These are phyloP conservation scores for Gomphus bonarii DNA, from an alignment of 1,284 basidiomycete genomes.

Conservation along the genomic window DNA sequence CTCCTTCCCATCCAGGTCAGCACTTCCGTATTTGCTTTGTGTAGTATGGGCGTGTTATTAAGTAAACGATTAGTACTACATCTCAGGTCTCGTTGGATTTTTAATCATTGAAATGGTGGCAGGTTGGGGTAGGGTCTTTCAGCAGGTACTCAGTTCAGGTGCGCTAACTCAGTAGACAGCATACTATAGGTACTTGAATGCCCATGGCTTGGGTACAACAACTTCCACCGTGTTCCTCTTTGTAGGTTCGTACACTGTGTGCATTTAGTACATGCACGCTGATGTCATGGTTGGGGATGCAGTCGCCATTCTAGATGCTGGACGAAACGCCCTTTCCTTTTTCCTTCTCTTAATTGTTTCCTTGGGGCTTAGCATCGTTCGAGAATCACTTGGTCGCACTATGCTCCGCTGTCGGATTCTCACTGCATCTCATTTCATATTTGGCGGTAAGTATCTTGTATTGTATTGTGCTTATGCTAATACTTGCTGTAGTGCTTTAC, in stretches of 20 bases:
- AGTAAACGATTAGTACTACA: slow-evolving; percentile 62
- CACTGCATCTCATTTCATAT: slow-evolving; percentile 81
- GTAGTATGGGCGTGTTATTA: background rate
- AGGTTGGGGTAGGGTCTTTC: slow-evolving; percentile 53
- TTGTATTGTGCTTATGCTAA: slow-evolving; percentile 14
- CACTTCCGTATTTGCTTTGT: slow-evolving; percentile 4
- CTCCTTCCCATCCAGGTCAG: slow-evolving; percentile 76
- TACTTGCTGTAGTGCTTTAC: slow-evolving; percentile 57
- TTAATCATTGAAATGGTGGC: slow-evolving; percentile 91
- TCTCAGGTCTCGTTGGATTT: slow-evolving; percentile 85
- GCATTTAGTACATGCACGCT: background rate
- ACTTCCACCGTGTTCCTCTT: slow-evolving; percentile 77
- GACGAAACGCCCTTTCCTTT: slow-evolving; percentile 88
- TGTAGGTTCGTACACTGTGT: slow-evolving; percentile 43
- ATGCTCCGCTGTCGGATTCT: slow-evolving; percentile 75
- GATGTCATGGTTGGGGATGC: background rate
- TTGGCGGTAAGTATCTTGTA: slow-evolving; percentile 60
- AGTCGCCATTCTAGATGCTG: slow-evolving; percentile 90
- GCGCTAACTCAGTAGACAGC: slow-evolving; percentile 27
- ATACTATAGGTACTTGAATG: slow-evolving; percentile 86
- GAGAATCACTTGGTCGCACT: slow-evolving; percentile 66
- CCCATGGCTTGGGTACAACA: slow-evolving; percentile 60
- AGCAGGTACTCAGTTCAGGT: background rate
- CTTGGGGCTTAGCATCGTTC: slow-evolving; percentile 76
- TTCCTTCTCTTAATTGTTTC: slow-evolving; percentile 92